A percentile compares a stretch with the other conserved stretches of the same genome.
Evolutionary conservation across 2,329 filamentous ascomycete genomes (phyloP).

Genomic region (Aspergillus bombycis): DNA sequence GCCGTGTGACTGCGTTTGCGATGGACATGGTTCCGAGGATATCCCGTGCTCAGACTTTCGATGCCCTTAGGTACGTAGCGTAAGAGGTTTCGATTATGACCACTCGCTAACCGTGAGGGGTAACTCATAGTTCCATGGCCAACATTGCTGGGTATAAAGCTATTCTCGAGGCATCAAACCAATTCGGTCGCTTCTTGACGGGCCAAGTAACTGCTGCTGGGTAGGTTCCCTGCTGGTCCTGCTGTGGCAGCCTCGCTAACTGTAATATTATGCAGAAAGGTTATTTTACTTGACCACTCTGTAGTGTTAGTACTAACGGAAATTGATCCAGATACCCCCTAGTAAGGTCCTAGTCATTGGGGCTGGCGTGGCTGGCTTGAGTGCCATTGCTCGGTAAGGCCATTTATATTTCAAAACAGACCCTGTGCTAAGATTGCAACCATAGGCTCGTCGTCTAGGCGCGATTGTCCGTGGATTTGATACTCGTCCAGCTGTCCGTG

Average conservation of each 20-base stretch:
- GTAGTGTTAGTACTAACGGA: conserved; percentile 6
- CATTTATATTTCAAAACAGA: not conserved
- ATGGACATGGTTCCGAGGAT: conserved; percentile 95
- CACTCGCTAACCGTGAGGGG: not conserved
- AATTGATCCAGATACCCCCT: conserved; percentile 70
- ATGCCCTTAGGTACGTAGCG: conserved; percentile 64
- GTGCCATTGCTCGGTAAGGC: conserved; percentile 76
- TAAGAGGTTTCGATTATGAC: not conserved
- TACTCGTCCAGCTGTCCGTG: conserved; percentile 81
- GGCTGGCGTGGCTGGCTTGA: conserved; percentile 84
- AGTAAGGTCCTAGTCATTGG: conserved; percentile 90
- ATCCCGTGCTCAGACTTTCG: conserved; percentile 84
- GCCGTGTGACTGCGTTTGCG: conserved; percentile 76
- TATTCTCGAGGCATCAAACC: conserved; percentile 84
- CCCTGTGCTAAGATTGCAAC: conserved; percentile 10
- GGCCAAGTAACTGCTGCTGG: conserved; percentile 89
- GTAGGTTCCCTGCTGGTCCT: conserved; percentile 33
- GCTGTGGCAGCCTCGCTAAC: conserved; percentile 27
- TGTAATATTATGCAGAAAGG: conserved; percentile 27
- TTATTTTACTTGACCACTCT: conserved; percentile 5
- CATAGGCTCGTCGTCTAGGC: conserved; percentile 74
- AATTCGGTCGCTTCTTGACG: conserved; percentile 84
- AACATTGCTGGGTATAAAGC: conserved; percentile 95
- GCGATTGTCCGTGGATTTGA: conserved; percentile 91
- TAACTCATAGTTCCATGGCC: conserved; percentile 74